These are phyloP conservation scores for Cytospora schulzeri DNA, from an alignment of 2,329 filamentous ascomycete genomes.

Conservation along the genomic window DNA sequence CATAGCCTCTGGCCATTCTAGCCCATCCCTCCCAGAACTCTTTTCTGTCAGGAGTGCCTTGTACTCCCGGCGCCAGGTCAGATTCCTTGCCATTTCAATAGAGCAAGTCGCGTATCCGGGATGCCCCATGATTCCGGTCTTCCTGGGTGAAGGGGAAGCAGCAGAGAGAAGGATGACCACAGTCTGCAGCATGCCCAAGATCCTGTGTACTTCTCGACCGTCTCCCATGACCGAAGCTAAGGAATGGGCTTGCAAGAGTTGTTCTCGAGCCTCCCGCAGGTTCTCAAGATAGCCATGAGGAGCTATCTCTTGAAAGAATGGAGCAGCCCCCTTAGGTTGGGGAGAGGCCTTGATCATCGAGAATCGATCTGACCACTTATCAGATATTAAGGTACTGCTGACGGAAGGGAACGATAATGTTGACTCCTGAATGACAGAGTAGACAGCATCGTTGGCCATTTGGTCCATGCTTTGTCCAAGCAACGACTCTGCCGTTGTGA, in stretches of 20 bases:
- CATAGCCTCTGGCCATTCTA: constrained; percentile 41
- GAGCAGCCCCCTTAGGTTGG: constrained; percentile 32
- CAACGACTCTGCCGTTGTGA: constrained; percentile 68
- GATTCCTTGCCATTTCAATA: constrained; percentile 69
- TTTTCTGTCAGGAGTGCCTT: constrained; percentile 55
- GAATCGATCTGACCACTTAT: constrained; percentile 42
- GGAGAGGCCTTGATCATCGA: constrained; percentile 42
- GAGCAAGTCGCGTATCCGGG: constrained; percentile 63
- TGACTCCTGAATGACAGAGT: constrained; percentile 88
- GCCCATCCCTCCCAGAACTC: constrained; percentile 41
- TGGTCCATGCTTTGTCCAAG: constrained; percentile 69
- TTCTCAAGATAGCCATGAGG: constrained; percentile 57
- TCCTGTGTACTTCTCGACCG: constrained; percentile 62
- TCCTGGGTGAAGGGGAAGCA: constrained; percentile 50
- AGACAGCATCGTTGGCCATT: constrained; percentile 79
- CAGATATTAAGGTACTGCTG: constrained; percentile 41
- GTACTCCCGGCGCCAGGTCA: constrained; percentile 67
- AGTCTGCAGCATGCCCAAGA: constrained; percentile 65
- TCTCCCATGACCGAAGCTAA: constrained; percentile 56
- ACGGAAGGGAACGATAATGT: constrained; percentile 85
- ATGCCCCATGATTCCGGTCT: constrained; percentile 45
- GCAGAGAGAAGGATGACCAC: constrained; percentile 68
- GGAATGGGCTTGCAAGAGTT: constrained; percentile 65
- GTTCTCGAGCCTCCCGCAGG: constrained; percentile 66
- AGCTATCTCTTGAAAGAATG: constrained; percentile 26